Percentiles rank a stretch among this genome's conserved stretches.
These are phyloP conservation scores for Pichia sp. DNA, from an alignment of 1,139 yeast species.

Conservation along the genomic window DNA sequence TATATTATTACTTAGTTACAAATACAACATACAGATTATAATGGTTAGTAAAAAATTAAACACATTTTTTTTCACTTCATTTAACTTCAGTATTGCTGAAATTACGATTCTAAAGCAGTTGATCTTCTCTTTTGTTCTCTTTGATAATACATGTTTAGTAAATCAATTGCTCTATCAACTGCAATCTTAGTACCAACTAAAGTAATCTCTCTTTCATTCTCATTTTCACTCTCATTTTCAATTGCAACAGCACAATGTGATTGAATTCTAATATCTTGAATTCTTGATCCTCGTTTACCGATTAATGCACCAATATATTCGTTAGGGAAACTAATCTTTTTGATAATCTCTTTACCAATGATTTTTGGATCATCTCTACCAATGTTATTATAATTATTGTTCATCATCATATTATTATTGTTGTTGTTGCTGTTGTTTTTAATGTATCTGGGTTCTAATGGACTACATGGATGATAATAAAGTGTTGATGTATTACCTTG, in stretches of 20 bases:
- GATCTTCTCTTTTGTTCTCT: constrained; percentile 68
- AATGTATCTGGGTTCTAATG: constrained; percentile 19
- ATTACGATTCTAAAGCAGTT: not conserved
- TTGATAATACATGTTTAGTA: constrained; percentile 69
- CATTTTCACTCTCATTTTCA: constrained; percentile 45
- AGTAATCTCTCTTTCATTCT: constrained; percentile 65
- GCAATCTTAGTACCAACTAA: constrained; percentile 59
- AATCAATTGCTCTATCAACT: constrained; percentile 61
- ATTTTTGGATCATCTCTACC: constrained; percentile 3
- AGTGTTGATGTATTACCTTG: constrained; percentile 58
- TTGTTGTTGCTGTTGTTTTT: too few species aligned
- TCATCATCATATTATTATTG: too few species aligned
- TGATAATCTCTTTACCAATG: constrained; percentile 30
- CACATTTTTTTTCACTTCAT: too few species aligned
- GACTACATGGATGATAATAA: constrained; percentile 54
- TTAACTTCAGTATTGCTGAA: too few species aligned
- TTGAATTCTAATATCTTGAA: constrained; percentile 75
- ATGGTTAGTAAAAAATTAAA: too few species aligned
- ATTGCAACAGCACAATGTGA: constrained; percentile 80
- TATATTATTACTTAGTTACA: too few species aligned
- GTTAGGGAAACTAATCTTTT: constrained; percentile 57
- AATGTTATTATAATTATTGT: constrained; percentile 5
- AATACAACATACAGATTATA: too few species aligned
- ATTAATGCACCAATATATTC: constrained; percentile 87
- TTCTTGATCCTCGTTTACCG: constrained; percentile 75